Evolutionary conservation across 2,329 filamentous ascomycete genomes (phyloP).

Genomic region (Incumbomyces lentus): DNA sequence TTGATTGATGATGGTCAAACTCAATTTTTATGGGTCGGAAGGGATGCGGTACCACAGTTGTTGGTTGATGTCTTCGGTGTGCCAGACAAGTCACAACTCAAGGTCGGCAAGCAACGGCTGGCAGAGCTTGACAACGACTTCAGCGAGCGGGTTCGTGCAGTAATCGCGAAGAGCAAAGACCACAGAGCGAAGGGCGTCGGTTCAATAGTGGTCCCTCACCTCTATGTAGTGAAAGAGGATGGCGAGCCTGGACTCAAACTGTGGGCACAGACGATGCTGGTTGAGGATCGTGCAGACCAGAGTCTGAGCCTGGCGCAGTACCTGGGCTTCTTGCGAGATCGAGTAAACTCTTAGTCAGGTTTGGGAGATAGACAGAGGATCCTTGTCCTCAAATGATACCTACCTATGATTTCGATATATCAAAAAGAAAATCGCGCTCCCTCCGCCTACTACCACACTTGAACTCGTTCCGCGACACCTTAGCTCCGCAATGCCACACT

Average conservation of each 20-base stretch:
- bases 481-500: too few relatives aligned
- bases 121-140: constrained; percentile 91
- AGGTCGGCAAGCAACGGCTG: constrained; percentile 79
- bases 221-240: constrained; percentile 90
- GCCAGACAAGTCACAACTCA: constrained; percentile 69
- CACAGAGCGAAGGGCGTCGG: constrained; percentile 78
- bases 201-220: constrained; percentile 81
- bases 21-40: constrained; percentile 93
- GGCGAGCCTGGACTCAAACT: constrained; percentile 89
- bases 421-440: too few relatives aligned
- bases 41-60: constrained; percentile 83
- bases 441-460: too few relatives aligned
- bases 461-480: too few relatives aligned
- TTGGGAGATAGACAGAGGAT: too few relatives aligned
- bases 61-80: constrained; percentile 84
- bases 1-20: constrained; percentile 95
- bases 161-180: constrained; percentile 85
- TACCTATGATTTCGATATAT: too few relatives aligned
- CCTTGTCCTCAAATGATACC: too few relatives aligned
- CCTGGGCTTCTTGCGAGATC: neutral
- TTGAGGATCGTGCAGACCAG: constrained; percentile 92
- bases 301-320: constrained; percentile 32
- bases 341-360: too few relatives aligned
- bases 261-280: constrained; percentile 91
- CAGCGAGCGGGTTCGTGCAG: constrained; percentile 83